Percentiles rank a stretch among this genome's conserved stretches.
Evolutionary conservation across 768 basidiomycete genomes (phyloP).

Genomic region (Exsudoporus frostii): DNA sequence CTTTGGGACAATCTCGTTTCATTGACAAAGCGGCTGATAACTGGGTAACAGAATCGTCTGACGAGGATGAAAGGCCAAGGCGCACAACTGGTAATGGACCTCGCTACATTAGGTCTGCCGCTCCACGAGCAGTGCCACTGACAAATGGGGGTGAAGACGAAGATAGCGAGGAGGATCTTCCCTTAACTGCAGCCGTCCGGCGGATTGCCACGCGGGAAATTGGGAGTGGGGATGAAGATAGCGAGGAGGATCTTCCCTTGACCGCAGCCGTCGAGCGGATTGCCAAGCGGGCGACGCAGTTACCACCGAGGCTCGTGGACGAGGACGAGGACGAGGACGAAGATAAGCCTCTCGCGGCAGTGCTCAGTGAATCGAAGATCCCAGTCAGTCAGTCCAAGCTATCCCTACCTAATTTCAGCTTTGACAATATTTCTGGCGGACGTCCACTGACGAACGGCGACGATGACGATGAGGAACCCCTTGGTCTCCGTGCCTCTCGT

Average conservation of each 20-base stretch:
- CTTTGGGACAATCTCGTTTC: constrained; percentile 17
- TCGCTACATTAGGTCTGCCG: constrained; percentile 34
- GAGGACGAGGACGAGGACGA: constrained; percentile 54
- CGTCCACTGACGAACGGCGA: constrained; percentile 37
- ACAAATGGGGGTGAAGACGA: constrained; percentile 31
- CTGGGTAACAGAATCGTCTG: constrained; percentile 61
- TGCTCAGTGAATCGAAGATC: constrained; percentile 48
- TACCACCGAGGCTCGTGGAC: constrained; percentile 26
- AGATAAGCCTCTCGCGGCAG: constrained; percentile 60
- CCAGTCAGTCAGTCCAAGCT: constrained; percentile 42
- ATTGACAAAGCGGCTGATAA: constrained; percentile 25
- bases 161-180: constrained; percentile 79
- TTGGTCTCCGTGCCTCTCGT: constrained; percentile 65
- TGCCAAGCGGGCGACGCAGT: constrained; percentile 41
- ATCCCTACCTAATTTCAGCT: constrained; percentile 43
- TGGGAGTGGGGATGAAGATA: constrained; percentile 43
- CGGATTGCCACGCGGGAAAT: constrained; percentile 47
- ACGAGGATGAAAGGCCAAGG: constrained; percentile 52
- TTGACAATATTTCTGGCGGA: constrained; percentile 31
- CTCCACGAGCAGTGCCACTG: not conserved
- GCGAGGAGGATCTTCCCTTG: constrained; percentile 80
- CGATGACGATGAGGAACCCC: constrained; percentile 69
- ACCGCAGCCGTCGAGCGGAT: constrained; percentile 59
- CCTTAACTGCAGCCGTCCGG: constrained; percentile 61
- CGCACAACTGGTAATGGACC: constrained; percentile 59